phyloP scores from a whole-genome alignment of 495 filamentous ascomycete genomes.

The Xylaria flabelliformis region DNA sequence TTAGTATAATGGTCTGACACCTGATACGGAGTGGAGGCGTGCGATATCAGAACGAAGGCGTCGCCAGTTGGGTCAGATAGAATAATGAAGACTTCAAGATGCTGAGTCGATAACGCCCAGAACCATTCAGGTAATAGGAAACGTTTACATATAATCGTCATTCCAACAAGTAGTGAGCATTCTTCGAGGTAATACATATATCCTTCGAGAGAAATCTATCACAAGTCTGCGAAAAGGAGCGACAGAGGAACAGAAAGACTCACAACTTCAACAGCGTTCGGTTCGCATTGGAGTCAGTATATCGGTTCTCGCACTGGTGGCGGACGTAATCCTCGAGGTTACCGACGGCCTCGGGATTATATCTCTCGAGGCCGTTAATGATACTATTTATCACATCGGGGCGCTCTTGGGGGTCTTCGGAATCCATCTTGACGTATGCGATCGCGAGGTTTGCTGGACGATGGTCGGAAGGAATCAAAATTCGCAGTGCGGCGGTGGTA shows the following conservation, averaged over 20 bases:
- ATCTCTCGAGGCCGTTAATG: conserved; percentile 93
- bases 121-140: conserved; percentile 95
- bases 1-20: not conserved
- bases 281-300: conserved; percentile 95
- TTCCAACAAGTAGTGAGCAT: conserved; percentile 32
- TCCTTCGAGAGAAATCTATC: not conserved
- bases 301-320: conserved; percentile 92
- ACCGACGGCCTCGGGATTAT: conserved; percentile 95
- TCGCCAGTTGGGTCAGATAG: conserved; percentile 62
- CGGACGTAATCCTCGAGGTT: conserved; percentile 94
- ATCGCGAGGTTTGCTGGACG: conserved; percentile 35
- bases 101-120: conserved; percentile 53
- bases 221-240: conserved; percentile 13
- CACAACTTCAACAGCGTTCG: conserved; percentile 96
- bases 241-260: conserved; percentile 50
- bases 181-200: not conserved
- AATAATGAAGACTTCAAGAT: conserved; percentile 61
- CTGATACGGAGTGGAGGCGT: not conserved
- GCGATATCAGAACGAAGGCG: conserved; percentile 9
- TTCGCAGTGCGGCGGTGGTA: conserved; percentile 34
- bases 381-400: conserved; percentile 90
- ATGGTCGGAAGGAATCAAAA: conserved; percentile 36
- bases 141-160: conserved; percentile 81
- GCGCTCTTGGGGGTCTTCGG: conserved; percentile 66
- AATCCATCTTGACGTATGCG: conserved; percentile 55